Evolutionary conservation across 2,329 filamentous ascomycete species (phyloP).

Genomic region (Penicillium sp.): DNA sequence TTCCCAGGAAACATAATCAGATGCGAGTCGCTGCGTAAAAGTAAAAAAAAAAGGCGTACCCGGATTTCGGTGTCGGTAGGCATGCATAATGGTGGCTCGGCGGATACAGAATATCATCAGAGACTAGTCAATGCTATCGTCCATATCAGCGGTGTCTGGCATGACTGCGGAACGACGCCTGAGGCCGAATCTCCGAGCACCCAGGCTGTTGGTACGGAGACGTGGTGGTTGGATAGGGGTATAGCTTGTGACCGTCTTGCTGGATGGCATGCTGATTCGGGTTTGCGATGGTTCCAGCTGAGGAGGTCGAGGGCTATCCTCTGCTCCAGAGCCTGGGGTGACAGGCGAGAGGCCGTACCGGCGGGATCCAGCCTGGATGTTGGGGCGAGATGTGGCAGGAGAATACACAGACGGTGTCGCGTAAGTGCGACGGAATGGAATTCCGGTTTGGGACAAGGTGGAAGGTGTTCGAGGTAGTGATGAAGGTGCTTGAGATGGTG

Average conservation of each 20-base stretch:
- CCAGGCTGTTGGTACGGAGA: conserved; percentile 36
- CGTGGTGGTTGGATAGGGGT: conserved; percentile 38
- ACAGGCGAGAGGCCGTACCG: conserved; percentile 33
- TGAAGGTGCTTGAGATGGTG: conserved; percentile 17
- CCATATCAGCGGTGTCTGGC: conserved; percentile 26
- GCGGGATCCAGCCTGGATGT: conserved; percentile 42
- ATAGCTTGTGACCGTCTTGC: conserved; percentile 35
- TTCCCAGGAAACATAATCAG: conserved; percentile 9
- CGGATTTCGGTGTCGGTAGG: conserved; percentile 1
- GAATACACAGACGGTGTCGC: conserved; percentile 32
- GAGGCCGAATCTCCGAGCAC: conserved; percentile 34
- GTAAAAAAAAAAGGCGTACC: conserved; percentile 4
- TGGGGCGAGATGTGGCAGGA: conserved; percentile 35
- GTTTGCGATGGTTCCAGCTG: conserved; percentile 28
- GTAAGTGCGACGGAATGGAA: conserved; percentile 38
- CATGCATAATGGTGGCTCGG: conserved; percentile 7
- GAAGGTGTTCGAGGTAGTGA: conserved; percentile 28
- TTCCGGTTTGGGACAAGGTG: conserved; percentile 27
- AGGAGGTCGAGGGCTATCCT: conserved; percentile 18
- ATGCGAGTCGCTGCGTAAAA: conserved; percentile 19
- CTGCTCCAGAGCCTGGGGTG: conserved; percentile 19
- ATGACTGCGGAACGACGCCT: conserved; percentile 28
- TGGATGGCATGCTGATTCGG: conserved; percentile 33
- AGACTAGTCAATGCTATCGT: conserved; percentile 31
- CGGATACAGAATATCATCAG: conserved; percentile 2